A percentile compares a stretch with the other conserved stretches of the same genome.
Evolutionary conservation across 108 stramenopile species (phyloP).

Genomic region (Cylindrotheca closterium): DNA sequence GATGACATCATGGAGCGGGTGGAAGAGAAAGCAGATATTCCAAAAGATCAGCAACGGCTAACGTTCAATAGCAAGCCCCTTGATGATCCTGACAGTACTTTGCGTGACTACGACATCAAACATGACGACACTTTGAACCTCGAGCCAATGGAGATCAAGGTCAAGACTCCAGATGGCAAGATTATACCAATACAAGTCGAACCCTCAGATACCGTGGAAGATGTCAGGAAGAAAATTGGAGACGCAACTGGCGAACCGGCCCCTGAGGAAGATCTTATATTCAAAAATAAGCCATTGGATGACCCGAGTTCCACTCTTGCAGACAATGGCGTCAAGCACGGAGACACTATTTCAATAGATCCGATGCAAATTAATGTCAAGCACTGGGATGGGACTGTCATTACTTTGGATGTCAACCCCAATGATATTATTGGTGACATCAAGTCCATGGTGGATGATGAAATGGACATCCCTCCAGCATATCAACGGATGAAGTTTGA

Average conservation of each 20-base stretch:
- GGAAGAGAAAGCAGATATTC: constrained; percentile 13
- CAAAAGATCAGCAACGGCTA: constrained; percentile 7
- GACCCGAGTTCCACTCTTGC: constrained; percentile 9
- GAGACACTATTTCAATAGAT: constrained; percentile 19
- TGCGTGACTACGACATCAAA: constrained; percentile 14
- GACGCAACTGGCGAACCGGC: constrained; percentile 7
- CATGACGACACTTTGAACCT: constrained; percentile 14
- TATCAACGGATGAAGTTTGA: constrained; percentile 19
- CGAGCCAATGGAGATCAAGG: constrained; percentile 22
- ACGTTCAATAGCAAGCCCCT: constrained; percentile 7
- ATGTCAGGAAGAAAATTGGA: constrained; percentile 20
- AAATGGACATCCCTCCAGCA: constrained; percentile 7
- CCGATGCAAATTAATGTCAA: constrained; percentile 85
- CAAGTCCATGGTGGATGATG: constrained; percentile 21
- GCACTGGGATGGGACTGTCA: constrained; percentile 85
- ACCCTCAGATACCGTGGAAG: constrained; percentile 22
- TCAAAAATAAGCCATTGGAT: constrained; percentile 10
- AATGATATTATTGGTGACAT: constrained; percentile 15
- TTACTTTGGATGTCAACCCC: constrained; percentile 34
- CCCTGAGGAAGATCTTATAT: constrained; percentile 18
- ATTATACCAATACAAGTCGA: constrained; percentile 19
- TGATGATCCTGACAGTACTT: constrained; percentile 9
- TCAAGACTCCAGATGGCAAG: constrained; percentile 15
- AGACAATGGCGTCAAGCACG: constrained; percentile 19
- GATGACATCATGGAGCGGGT: constrained; percentile 14